Evolutionary conservation across 2,329 filamentous ascomycete species (phyloP), one percentile per base, ranked within the genome.

Genomic region (Saccharata proteae): DNA sequence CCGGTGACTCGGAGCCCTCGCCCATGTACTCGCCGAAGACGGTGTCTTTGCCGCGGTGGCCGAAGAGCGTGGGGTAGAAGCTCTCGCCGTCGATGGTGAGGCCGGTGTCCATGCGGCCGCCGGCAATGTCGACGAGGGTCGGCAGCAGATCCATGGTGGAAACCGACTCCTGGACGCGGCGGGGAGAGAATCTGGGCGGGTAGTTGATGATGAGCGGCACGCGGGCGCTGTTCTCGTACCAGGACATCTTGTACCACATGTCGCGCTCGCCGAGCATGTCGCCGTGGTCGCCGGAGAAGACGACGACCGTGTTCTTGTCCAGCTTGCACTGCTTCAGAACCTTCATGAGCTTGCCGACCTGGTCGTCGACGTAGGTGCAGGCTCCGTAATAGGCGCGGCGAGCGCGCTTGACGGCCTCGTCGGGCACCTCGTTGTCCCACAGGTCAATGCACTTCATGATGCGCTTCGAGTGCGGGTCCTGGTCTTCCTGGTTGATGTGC

Each of bases 191-290:
- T 38, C 68, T 69, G 45, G 75, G 67, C 16, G 86, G 86, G 46
- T 86, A 75, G 55, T 84, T 78, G 52, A 93, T 70, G 41, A 94
- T 66, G 51, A 94, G 76, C 2, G 86, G 86, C 14, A 94, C 86
- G 16, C 86, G 79, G 26, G 84, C 83, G 9, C 84, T 93, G 23
- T 78, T 78, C 67, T 94, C 86, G 47, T 85, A 93, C 70, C 90
- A 94, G 50, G 75, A 84, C 86, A 94, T 94, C 69, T 94, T 94
- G 66, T 93, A 86, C 86, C 86, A 94, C 27, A 94, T 64, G 5
- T 81, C 80, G 32, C 84, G 77, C 64, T 94, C 86, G 37, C 86
- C 86, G 6, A 94, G 71, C 86, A 94, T 94, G 57, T 94, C 86
- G 34, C 86, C 86, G 49, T 94, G 86, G 52, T 94, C 86, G 26